These are phyloP conservation scores for Diplodia seriata DNA, from an alignment of 2,329 filamentous ascomycete species.

Conservation along the genomic window DNA sequence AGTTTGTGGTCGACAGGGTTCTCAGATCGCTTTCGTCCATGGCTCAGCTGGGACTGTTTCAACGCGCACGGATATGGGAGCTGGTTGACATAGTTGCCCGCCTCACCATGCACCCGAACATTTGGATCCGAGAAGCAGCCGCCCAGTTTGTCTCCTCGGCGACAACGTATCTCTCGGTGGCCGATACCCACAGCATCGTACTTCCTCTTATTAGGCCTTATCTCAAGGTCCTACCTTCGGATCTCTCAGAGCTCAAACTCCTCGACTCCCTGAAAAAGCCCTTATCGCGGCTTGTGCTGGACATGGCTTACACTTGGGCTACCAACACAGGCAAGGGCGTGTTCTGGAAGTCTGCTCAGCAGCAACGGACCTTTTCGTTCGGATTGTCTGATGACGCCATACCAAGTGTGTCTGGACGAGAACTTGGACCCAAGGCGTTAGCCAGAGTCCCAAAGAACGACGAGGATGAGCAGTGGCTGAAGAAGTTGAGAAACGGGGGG, in stretches of 20 bases:
- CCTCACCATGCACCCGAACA: conserved; percentile 91
- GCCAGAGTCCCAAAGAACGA: conserved; percentile 76
- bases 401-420: conserved; percentile 63
- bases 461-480: conserved; percentile 94
- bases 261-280: conserved; percentile 86
- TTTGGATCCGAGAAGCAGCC: conserved; percentile 92
- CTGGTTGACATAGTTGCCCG: conserved; percentile 81
- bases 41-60: conserved; percentile 85
- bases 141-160: conserved; percentile 81
- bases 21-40: conserved; percentile 87
- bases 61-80: conserved; percentile 84
- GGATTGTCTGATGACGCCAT: conserved; percentile 63
- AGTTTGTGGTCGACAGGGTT: conserved; percentile 90
- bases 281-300: conserved; percentile 78
- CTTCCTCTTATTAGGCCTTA: conserved; percentile 82
- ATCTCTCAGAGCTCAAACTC: conserved; percentile 74
- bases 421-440: conserved; percentile 64
- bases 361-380: conserved; percentile 73
- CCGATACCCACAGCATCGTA: conserved; percentile 84
- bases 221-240: conserved; percentile 73
- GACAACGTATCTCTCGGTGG: conserved; percentile 75
- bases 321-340: conserved; percentile 77
- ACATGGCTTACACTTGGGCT: conserved; percentile 87
- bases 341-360: conserved; percentile 83
- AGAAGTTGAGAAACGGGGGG: conserved; percentile 81